Base-by-base conservation (phyloP, 139 green algal genomes). In the Chlorella sp. region DNA sequence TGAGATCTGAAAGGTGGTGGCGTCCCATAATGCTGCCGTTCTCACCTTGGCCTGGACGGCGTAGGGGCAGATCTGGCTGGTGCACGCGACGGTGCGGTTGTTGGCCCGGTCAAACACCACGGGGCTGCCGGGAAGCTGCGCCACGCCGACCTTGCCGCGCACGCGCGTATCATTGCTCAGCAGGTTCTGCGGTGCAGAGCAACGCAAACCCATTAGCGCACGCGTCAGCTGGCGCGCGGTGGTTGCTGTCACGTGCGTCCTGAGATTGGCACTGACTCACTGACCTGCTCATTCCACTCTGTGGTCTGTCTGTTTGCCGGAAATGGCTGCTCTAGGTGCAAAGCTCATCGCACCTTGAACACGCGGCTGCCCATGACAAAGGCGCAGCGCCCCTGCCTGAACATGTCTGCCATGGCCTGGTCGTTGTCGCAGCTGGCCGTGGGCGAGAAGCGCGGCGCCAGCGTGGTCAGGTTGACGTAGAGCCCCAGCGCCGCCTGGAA, bases 21-120 rank as follows among this genome's bases (percentile, higher is more conserved):
- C n/a, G n/a, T n/a, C n/a, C n/a, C n/a, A n/a, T n/a, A n/a, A n/a
- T n/a, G n/a, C n/a, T n/a, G n/a, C n/a, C n/a, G n/a, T n/a, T n/a
- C 67, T 69, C 55, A 69, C 75, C 2, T 49, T 62, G 69, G 76
- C 76, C 17, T n/a, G 29, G 33, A 55, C 55, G 30, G 62, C 75
- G 35, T 60, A 76, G n/a, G 75, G 75, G 70, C 75, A 80, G 36
- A 76, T 33, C 2, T 36, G 29, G 22, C 17, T 2, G 23, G 75
- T 73, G 64, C 75, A 80, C 33, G 32, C 0, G 6, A 70, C 51
- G 2, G 72, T 61, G 2, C 49, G 31, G 42, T 80, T 80, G 50
- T 35, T 65, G 33, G 34, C 33, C 5, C 75, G 69, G 70, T 80
- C 68, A 27, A 76, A 63, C 14, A 80, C 75, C 30, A 67, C n/a